These are phyloP conservation scores for Chlorella sp. DNA, from an alignment of 139 green algal genomes.

Conservation along the genomic window DNA sequence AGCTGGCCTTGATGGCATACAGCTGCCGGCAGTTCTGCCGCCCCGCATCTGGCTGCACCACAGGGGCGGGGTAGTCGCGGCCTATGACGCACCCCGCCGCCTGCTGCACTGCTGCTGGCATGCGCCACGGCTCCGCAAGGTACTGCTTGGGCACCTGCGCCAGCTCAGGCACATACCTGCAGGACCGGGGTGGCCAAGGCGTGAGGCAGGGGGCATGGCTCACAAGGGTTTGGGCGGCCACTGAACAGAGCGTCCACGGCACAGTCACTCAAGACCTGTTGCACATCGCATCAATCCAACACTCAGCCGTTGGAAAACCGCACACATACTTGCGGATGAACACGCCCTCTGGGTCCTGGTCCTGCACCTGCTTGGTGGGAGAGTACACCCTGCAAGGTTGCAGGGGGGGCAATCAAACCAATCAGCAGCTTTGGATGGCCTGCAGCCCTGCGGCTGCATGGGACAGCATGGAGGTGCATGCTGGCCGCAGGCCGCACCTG, in stretches of 20 bases:
- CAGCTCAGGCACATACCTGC: conserved; percentile 9
- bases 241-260: no score
- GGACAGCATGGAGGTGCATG: no score
- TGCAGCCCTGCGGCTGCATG: no score
- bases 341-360: conserved; percentile 13
- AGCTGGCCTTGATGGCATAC: conserved; percentile 3
- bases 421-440: no score
- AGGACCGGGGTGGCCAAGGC: not conserved
- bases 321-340: conserved; percentile 8
- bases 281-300: no score
- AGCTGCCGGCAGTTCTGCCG: not conserved
- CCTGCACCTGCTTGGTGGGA: conserved; percentile 9
- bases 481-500: not conserved
- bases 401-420: no score
- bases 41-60: not conserved
- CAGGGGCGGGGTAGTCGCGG: not conserved
- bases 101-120: not conserved
- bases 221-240: no score
- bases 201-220: no score
- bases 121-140: conserved; percentile 5
- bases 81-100: not conserved
- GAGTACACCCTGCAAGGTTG: conserved; percentile 1
- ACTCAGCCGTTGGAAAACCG: no score
- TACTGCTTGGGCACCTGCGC: not conserved
- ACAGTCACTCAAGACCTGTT: no score